A percentile compares a stretch with the other conserved stretches of the same genome.
phyloP scores from a whole-genome alignment of 495 filamentous ascomycete species.

The Lepidopterella palustris region DNA sequence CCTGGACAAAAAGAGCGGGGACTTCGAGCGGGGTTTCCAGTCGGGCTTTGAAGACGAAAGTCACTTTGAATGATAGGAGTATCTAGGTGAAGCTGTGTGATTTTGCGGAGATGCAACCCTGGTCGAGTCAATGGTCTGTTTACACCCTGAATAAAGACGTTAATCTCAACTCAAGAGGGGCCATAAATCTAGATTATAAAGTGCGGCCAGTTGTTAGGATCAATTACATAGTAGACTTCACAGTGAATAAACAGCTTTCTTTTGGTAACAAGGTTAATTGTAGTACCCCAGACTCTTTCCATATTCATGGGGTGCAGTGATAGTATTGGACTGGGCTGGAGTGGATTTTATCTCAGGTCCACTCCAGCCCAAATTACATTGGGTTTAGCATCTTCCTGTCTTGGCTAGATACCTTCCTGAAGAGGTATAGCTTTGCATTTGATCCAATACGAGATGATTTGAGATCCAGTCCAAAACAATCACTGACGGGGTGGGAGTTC shows the following conservation, averaged over 20 bases:
- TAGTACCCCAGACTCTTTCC: not conserved
- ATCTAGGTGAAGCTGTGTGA: not conserved
- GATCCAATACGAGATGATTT: too few relatives aligned
- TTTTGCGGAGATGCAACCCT: not conserved
- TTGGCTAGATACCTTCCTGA: too few relatives aligned
- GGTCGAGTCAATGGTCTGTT: not conserved
- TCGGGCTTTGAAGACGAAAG: not conserved
- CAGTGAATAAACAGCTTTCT: not conserved
- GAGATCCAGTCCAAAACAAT: too few relatives aligned
- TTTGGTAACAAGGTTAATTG: not conserved
- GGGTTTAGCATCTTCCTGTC: too few relatives aligned
- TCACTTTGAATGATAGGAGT: not conserved
- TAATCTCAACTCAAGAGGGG: not conserved
- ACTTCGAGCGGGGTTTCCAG: not conserved
- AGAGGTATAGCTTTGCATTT: too few relatives aligned
- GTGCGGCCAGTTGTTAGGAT: not conserved
- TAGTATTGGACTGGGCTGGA: too few relatives aligned
- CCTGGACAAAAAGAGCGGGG: not conserved
- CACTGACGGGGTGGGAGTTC: not conserved
- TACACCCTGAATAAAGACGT: not conserved
- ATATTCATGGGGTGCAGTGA: too few relatives aligned
- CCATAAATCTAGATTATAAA: not conserved
- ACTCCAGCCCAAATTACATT: too few relatives aligned
- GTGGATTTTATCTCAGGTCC: too few relatives aligned
- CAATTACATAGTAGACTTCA: not conserved